Evolutionary conservation across 345 rosid genomes (phyloP).

Genomic region (Nephelium lappaceum): DNA sequence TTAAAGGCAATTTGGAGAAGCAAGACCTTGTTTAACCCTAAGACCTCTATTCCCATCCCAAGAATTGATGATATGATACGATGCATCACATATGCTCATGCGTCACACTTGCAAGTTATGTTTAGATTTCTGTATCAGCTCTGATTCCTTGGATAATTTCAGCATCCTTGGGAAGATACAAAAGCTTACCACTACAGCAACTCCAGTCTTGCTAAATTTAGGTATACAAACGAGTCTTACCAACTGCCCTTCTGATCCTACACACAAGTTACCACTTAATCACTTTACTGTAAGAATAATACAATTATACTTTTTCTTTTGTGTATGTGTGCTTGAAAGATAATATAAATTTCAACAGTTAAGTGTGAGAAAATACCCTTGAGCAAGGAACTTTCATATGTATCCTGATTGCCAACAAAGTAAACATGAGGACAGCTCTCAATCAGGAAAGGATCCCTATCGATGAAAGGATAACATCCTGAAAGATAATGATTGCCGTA

Average conservation of each 20-base stretch:
- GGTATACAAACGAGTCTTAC: constrained; percentile 80
- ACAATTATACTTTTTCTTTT: not conserved
- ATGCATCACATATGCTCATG: not conserved
- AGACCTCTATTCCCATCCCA: not conserved
- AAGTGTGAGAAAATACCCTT: constrained; percentile 48
- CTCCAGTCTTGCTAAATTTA: constrained; percentile 72
- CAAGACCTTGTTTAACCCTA: not conserved
- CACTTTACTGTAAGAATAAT: not conserved
- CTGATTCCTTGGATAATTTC: constrained; percentile 1
- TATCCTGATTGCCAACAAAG: constrained; percentile 84
- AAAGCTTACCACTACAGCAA: constrained; percentile 76
- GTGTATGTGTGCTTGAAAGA: not conserved
- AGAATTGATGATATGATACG: not conserved
- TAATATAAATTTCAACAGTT: not conserved
- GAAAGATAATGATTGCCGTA: constrained; percentile 22
- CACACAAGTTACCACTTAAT: constrained; percentile 22
- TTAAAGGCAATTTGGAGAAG: not conserved
- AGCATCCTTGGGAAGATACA: constrained; percentile 4
- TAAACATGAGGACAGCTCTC: constrained; percentile 96
- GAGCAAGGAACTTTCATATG: constrained; percentile 58
- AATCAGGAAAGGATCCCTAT: constrained; percentile 91
- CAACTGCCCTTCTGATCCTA: constrained; percentile 83
- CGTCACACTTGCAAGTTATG: constrained; percentile 7
- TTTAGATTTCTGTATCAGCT: not conserved
- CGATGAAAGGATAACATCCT: constrained; percentile 97